Conservation (phyloP, 768 basidiomycete genomes). For the Tricholoma sp. region DNA sequence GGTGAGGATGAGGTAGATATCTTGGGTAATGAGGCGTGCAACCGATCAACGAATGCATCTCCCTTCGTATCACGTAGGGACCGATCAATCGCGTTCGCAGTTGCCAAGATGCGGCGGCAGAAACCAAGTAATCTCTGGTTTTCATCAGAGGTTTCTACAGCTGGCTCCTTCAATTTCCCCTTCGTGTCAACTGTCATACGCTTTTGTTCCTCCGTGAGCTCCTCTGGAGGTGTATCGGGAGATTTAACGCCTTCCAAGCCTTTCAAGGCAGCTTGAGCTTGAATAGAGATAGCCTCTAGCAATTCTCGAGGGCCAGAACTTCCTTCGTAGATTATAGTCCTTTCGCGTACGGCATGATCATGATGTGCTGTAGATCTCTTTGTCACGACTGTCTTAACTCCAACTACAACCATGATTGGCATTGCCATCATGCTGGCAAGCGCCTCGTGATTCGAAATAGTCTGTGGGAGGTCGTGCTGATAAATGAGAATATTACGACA, state of each 20-base stretch:
- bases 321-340: slow-evolving; percentile 85
- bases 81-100: slow-evolving; percentile 81
- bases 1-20: slow-evolving; percentile 48
- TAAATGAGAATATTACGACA: slow-evolving; percentile 5
- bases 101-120: slow-evolving; percentile 80
- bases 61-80: slow-evolving; percentile 89
- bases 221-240: slow-evolving; percentile 42
- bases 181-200: slow-evolving; percentile 68
- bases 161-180: slow-evolving; percentile 59
- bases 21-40: slow-evolving; percentile 73
- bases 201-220: slow-evolving; percentile 87
- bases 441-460: slow-evolving; percentile 89
- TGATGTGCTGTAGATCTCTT: slow-evolving; percentile 42
- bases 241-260: slow-evolving; percentile 66
- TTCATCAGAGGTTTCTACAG: slow-evolving; percentile 53
- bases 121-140: slow-evolving; percentile 74
- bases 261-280: slow-evolving; percentile 89
- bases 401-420: slow-evolving; percentile 86
- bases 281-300: slow-evolving; percentile 86
- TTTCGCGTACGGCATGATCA: slow-evolving; percentile 61
- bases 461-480: slow-evolving; percentile 40
- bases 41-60: slow-evolving; percentile 73
- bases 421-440: slow-evolving; percentile 95
- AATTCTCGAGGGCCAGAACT: slow-evolving; percentile 88
- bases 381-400: slow-evolving; percentile 58